Evolutionary conservation across 1,284 basidiomycete genomes (phyloP).

Genomic region (Anthracocystis panici-leucophaei): DNA sequence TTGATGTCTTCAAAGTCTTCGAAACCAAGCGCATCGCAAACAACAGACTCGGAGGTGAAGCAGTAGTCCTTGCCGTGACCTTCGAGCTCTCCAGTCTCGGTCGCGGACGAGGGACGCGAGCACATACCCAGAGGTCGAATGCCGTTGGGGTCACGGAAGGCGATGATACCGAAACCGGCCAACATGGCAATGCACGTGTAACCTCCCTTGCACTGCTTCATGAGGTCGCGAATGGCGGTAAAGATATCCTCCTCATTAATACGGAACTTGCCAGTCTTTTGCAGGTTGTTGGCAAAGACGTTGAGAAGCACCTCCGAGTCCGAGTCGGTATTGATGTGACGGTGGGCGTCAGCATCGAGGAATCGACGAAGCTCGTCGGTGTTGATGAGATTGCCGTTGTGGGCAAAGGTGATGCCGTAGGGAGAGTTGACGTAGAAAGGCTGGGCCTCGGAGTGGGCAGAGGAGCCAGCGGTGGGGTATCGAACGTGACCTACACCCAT

Average conservation of each 20-base stretch:
- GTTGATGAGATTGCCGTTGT: slow-evolving; percentile 99
- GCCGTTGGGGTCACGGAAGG: slow-evolving; percentile 98
- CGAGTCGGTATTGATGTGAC: slow-evolving; percentile 98
- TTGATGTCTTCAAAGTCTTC: slow-evolving; percentile 91
- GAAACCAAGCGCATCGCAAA: slow-evolving; percentile 92
- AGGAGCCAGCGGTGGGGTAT: slow-evolving; percentile 95
- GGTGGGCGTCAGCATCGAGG: slow-evolving; percentile 95
- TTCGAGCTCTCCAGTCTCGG: slow-evolving; percentile 21
- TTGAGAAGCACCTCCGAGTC: slow-evolving; percentile 98
- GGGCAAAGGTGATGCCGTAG: slow-evolving; percentile 97
- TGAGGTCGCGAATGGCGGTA: slow-evolving; percentile 88
- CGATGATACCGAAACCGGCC: slow-evolving; percentile 97
- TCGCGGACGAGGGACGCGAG: slow-evolving; percentile 51
- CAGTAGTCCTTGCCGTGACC: slow-evolving; percentile 78
- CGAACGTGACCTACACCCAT: slow-evolving; percentile 95
- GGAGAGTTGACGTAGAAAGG: slow-evolving; percentile 99
- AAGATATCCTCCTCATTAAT: slow-evolving; percentile 99
- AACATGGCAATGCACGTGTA: slow-evolving; percentile 99
- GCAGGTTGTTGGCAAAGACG: slow-evolving; percentile 96
- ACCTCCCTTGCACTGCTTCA: slow-evolving; percentile 88
- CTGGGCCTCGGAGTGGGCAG: slow-evolving; percentile 95
- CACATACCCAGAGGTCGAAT: slow-evolving; percentile 81
- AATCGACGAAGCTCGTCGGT: slow-evolving; percentile 85
- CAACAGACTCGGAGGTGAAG: slow-evolving; percentile 94
- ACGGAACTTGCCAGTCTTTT: slow-evolving; percentile 98